These are phyloP conservation scores for Lupinus albus DNA, from an alignment of 306 rosid genomes.

Conservation along the genomic window DNA sequence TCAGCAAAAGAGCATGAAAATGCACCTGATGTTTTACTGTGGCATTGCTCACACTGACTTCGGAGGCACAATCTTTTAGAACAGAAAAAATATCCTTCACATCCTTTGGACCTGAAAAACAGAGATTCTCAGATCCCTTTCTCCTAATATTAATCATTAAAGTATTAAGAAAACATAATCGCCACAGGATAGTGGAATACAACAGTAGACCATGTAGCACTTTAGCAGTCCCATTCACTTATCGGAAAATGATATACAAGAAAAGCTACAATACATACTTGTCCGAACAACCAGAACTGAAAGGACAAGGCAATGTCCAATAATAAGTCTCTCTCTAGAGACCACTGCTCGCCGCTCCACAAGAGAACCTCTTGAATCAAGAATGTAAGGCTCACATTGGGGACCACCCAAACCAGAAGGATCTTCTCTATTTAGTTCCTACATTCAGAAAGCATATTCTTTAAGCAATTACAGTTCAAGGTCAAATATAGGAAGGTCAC, in stretches of 20 bases:
- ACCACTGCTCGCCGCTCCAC: slow-evolving; percentile 93
- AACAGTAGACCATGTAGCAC: slow-evolving; percentile 21
- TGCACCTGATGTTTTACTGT: slow-evolving; percentile 73
- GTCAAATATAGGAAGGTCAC: slow-evolving; percentile 17
- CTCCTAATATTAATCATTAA: too few relatives aligned
- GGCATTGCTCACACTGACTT: slow-evolving; percentile 56
- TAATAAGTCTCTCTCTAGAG: slow-evolving; percentile 83
- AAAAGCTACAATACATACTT: slow-evolving; percentile 55
- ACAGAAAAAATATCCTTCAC: slow-evolving; percentile 65
- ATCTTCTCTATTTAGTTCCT: slow-evolving; percentile 96
- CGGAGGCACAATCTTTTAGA: slow-evolving; percentile 75
- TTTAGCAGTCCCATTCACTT: slow-evolving; percentile 35
- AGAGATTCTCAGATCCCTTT: slow-evolving; percentile 3
- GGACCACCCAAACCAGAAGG: slow-evolving; percentile 96
- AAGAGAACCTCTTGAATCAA: slow-evolving; percentile 95
- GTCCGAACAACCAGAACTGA: slow-evolving; percentile 76
- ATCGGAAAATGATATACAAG: slow-evolving; percentile 17
- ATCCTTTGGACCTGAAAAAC: slow-evolving; percentile 76
- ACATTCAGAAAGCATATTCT: slow-evolving; percentile 36
- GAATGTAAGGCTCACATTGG: slow-evolving; percentile 72
- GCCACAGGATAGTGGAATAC: slow-evolving; percentile 15
- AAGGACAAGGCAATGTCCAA: slow-evolving; percentile 93
- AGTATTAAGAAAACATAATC: slow-evolving; percentile 15
- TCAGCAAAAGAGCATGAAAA: slow-evolving; percentile 22
- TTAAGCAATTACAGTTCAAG: slow-evolving; percentile 18